Conservation (phyloP, 2,329 filamentous ascomycete species). For the Sarocladiaceae sp. region DNA sequence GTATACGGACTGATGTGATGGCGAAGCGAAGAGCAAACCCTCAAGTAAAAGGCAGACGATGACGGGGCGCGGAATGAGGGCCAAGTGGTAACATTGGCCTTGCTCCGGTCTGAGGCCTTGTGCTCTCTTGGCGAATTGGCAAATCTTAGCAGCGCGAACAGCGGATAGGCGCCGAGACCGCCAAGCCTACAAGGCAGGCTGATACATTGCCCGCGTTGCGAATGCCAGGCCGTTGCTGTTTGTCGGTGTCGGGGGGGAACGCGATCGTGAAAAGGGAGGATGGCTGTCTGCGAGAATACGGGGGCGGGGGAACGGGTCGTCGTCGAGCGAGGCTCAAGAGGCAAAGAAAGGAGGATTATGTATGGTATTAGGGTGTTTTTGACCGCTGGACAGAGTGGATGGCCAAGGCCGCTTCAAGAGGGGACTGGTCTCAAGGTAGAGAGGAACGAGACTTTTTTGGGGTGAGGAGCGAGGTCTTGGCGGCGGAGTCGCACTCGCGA, state of each 20-base stretch:
- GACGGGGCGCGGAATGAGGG: neutral
- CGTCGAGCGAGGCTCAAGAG: too few species aligned
- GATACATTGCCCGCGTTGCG: conserved; percentile 23
- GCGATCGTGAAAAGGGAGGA: too few species aligned
- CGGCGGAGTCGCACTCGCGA: conserved; percentile 7
- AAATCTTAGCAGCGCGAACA: conserved; percentile 21
- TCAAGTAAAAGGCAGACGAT: conserved; percentile 1
- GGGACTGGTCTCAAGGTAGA: too few species aligned
- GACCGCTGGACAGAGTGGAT: too few species aligned
- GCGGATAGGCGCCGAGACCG: conserved; percentile 23
- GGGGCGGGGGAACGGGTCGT: too few species aligned
- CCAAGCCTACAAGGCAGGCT: conserved; percentile 19
- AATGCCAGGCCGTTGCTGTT: too few species aligned
- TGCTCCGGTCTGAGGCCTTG: conserved; percentile 16
- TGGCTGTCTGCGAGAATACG: too few species aligned
- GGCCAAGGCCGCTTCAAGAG: too few species aligned
- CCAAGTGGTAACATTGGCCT: conserved; percentile 4
- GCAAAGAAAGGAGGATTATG: too few species aligned
- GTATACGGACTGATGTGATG: too few species aligned
- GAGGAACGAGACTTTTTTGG: conserved; percentile 5
- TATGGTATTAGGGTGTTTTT: too few species aligned
- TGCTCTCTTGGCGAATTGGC: conserved; percentile 22
- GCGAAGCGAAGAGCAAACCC: neutral
- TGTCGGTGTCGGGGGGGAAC: too few species aligned
- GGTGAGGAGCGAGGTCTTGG: conserved; percentile 1